Base-by-base conservation (phyloP, 2,329 filamentous ascomycete species). In the Aspergillus thermomutatus region DNA sequence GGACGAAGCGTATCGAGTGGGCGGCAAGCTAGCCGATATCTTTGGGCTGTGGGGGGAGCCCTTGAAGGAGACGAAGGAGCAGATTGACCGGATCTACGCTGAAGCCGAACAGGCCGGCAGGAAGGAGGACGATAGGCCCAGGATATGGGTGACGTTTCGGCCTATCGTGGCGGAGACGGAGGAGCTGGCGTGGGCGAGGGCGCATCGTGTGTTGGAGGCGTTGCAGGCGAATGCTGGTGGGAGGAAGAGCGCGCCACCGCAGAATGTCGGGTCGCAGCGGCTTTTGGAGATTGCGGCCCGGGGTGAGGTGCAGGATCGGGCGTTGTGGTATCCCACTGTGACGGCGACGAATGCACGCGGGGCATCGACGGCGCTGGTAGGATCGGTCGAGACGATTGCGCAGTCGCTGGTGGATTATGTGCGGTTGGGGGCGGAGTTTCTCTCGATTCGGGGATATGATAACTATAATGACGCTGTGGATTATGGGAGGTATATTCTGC, bases 1-100 rank as follows among this genome's bases (percentile, higher is more conserved):
- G 0, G 77, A 81, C 19, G 83, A 82, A 4, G 83, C 83, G 0
- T 86, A 86, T 69, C 80, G 83, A 23, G 75, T 85, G 41, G 84
- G 84, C 25, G 84, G 84, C 27, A 72, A 79, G 0, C 75, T 85
- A 2, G 83, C 79, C 27, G 84, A 87, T 60, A 87, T 87, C 63
- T 86, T 86, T 59, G 84, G 84, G 0, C 79, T 87, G 3, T 87
- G 84, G 84, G 84, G 84, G 10, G 84, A 87, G 64, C 84, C 84
- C 1, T 73, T 86, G 1, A 85, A 85, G 70, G 84, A 87, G 66
- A 86, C 84, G 0, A 83, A 83, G 69, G 76, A 86, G 64, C 84
- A 87, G 67, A 85, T 87, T 61, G 82, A 84, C 60, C 78, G 79
- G 21, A 82, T 87, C 65, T 85, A 85, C 60, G 81, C 78, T 3